phyloP scores from a whole-genome alignment of 176 grass and related monocot species.

The Hordeum marinum region DNA sequence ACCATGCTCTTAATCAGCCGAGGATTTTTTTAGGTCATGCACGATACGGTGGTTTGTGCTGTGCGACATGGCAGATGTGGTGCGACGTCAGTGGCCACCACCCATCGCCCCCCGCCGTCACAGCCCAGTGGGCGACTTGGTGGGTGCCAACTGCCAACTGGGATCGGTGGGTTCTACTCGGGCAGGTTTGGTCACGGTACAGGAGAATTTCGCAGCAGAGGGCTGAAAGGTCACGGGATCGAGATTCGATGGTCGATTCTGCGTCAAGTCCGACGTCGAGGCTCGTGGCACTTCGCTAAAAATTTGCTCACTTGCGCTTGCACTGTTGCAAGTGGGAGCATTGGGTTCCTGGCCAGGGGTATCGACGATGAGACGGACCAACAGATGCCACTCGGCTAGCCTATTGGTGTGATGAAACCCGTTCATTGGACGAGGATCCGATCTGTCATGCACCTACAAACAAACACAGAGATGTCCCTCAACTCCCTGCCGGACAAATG shows the following conservation, averaged over 20 bases:
- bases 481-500: no score
- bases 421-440: neutral
- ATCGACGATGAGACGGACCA: neutral
- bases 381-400: neutral
- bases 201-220: neutral
- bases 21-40: constrained; percentile 16
- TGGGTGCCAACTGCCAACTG: constrained; percentile 13
- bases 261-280: neutral
- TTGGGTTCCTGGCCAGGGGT: neutral
- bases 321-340: neutral
- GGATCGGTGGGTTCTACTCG: neutral
- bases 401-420: neutral
- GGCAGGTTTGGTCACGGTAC: neutral
- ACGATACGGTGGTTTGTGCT: neutral
- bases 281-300: neutral
- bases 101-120: neutral
- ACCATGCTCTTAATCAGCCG: neutral
- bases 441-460: neutral
- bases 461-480: no score
- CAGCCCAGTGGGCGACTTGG: neutral
- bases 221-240: neutral
- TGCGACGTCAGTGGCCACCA: constrained; percentile 23
- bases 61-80: neutral
- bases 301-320: neutral
- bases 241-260: constrained; percentile 2